Percentiles rank a stretch among this genome's conserved stretches.
Conservation (phyloP, 306 rosid genomes). For the Abrus precatorius region DNA sequence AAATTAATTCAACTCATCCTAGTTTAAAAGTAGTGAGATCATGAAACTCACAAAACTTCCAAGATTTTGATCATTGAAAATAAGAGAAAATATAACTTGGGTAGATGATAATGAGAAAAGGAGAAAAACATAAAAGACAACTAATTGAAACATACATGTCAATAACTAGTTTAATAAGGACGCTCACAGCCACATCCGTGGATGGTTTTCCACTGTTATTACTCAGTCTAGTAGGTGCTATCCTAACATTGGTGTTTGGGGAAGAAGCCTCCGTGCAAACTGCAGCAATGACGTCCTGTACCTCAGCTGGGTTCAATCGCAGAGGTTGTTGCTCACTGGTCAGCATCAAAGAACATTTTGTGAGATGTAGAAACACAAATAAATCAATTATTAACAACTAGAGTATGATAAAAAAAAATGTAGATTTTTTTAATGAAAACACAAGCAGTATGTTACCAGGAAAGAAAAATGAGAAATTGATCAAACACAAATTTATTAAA, state of each 20-base stretch:
- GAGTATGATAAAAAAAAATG: neutral
- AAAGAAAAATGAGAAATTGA: neutral
- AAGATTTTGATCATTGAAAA: constrained; percentile 13
- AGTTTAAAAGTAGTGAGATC: constrained; percentile 17
- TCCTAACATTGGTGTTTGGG: constrained; percentile 63
- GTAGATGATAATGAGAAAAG: constrained; percentile 25
- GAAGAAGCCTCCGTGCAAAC: constrained; percentile 93
- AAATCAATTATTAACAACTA: constrained; percentile 40
- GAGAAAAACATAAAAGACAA: constrained; percentile 42
- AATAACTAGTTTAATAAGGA: constrained; percentile 92
- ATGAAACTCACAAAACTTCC: neutral
- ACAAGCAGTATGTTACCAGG: constrained; percentile 23
- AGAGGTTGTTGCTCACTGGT: constrained; percentile 98
- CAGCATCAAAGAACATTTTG: constrained; percentile 55
- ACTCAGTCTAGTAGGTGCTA: constrained; percentile 73
- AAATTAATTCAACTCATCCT: constrained; percentile 25
- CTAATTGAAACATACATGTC: constrained; percentile 87
- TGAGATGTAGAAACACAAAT: constrained; percentile 51
- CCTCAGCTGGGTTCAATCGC: constrained; percentile 97
- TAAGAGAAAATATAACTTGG: constrained; percentile 6
- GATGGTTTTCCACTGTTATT: constrained; percentile 86
- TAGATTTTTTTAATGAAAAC: constrained; percentile 12
- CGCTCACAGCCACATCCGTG: constrained; percentile 99
- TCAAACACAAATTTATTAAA: neutral
- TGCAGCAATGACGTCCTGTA: constrained; percentile 94